A percentile compares a stretch with the other conserved stretches of the same genome.
phyloP scores from a whole-genome alignment of 257 asterid genomes.

The Avicennia marina region DNA sequence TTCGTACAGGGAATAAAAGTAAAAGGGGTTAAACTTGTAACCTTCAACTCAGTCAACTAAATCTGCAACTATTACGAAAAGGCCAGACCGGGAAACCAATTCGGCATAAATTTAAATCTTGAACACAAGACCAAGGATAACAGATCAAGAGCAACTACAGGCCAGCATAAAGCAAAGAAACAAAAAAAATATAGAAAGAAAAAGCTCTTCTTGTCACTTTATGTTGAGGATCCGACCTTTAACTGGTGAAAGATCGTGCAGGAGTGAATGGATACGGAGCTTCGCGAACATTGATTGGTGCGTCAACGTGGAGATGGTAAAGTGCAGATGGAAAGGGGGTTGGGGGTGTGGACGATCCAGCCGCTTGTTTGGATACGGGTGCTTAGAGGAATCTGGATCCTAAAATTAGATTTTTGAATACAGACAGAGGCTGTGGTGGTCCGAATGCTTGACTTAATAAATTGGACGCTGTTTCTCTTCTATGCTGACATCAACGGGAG shows the following conservation, averaged over 20 bases:
- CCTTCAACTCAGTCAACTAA: conserved; percentile 18
- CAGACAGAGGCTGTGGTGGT: too few species aligned
- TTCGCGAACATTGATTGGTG: conserved; percentile 15
- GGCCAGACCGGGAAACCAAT: conserved; percentile 1
- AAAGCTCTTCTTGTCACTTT: not conserved
- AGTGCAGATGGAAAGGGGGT: conserved; percentile 3
- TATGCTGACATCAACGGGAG: too few species aligned
- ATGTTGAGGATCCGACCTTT: conserved; percentile 25
- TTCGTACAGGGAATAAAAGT: conserved; percentile 12
- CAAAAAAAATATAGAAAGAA: not conserved
- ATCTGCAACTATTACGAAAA: conserved; percentile 18
- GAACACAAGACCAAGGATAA: conserved; percentile 8
- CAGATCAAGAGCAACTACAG: conserved; percentile 19
- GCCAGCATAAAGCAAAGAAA: conserved; percentile 1
- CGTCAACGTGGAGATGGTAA: conserved; percentile 29
- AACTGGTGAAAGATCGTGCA: conserved; percentile 1
- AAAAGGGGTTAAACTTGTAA: too few species aligned
- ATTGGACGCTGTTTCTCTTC: too few species aligned
- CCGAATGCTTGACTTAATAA: too few species aligned
- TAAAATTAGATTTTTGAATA: not conserved
- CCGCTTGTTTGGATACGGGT: not conserved
- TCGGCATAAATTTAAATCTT: conserved; percentile 17
- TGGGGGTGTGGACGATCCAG: not conserved
- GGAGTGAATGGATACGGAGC: conserved; percentile 18
- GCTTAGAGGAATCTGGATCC: not conserved